These are phyloP conservation scores for Penicillium dipodomyicola DNA, from an alignment of 495 filamentous ascomycete species.

Conservation along the genomic window DNA sequence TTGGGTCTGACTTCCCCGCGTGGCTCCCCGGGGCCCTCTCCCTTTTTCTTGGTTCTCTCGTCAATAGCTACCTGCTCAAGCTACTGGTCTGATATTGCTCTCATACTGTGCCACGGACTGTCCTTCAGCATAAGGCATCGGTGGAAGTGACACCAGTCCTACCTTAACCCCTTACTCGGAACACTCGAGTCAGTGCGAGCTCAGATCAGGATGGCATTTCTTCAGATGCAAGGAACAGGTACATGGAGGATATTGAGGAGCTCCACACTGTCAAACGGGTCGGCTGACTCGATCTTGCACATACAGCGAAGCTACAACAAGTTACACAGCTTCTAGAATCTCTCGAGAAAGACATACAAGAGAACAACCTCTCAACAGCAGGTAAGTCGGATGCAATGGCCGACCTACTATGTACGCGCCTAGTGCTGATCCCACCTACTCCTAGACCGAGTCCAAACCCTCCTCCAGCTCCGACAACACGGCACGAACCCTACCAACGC, in stretches of 20 bases:
- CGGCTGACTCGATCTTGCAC: conserved; percentile 23
- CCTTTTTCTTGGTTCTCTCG: not conserved
- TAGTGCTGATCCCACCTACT: not conserved
- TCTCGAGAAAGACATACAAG: conserved; percentile 56
- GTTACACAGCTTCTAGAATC: conserved; percentile 58
- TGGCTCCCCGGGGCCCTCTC: not conserved
- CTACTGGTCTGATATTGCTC: not conserved
- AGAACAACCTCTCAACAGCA: conserved; percentile 51
- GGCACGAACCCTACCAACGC: conserved; percentile 68
- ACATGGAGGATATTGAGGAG: conserved; percentile 1
- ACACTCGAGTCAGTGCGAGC: not conserved
- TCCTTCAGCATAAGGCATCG: not conserved
- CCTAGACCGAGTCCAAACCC: conserved; percentile 58
- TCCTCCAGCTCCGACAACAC: conserved; percentile 76
- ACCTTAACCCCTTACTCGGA: not conserved
- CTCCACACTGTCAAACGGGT: not conserved
- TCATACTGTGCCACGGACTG: not conserved
- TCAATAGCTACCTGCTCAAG: not conserved
- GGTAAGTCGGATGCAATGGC: conserved; percentile 45
- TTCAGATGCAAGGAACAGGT: conserved; percentile 36
- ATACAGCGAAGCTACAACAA: conserved; percentile 61
- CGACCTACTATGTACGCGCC: conserved; percentile 8
- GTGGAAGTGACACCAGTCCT: conserved; percentile 1
- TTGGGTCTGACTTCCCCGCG: conserved; percentile 11
- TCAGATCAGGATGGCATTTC: conserved; percentile 27